Evolutionary conservation across 2,329 filamentous ascomycete species (phyloP).

Genomic region (Cladosporium sp.): DNA sequence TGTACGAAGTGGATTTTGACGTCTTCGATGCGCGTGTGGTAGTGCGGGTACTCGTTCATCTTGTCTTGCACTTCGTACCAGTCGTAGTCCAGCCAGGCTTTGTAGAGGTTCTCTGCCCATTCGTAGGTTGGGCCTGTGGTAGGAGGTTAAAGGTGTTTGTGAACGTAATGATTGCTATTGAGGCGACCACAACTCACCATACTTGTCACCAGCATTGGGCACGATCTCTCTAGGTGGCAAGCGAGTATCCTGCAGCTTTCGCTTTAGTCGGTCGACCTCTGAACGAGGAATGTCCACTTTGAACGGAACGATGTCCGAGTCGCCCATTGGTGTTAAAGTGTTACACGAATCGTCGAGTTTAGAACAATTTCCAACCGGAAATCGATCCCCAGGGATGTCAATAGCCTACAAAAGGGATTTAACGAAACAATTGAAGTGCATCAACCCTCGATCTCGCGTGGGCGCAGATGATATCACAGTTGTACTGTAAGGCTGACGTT

Average conservation of each 20-base stretch:
- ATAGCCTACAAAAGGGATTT: too few species aligned
- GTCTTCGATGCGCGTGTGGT: constrained; percentile 30
- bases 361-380: too few species aligned
- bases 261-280: constrained; percentile 32
- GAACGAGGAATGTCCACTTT: constrained; percentile 29
- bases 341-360: too few species aligned
- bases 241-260: constrained; percentile 31
- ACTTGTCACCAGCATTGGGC: constrained; percentile 31
- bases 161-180: too few species aligned
- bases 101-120: constrained; percentile 32
- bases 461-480: not conserved
- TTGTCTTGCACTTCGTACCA: constrained; percentile 29
- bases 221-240: constrained; percentile 31
- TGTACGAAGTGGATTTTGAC: constrained; percentile 37
- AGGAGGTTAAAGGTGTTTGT: not conserved
- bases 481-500: not conserved
- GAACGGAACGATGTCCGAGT: constrained; percentile 27
- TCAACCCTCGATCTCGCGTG: too few species aligned
- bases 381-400: too few species aligned
- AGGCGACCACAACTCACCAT: constrained; percentile 23
- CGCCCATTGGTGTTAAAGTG: constrained; percentile 1
- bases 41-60: constrained; percentile 32
- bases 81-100: constrained; percentile 31
- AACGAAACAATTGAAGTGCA: too few species aligned
- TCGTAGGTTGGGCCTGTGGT: constrained; percentile 14